phyloP scores from a whole-genome alignment of 306 rosid species.

The Trifolium repens region DNA sequence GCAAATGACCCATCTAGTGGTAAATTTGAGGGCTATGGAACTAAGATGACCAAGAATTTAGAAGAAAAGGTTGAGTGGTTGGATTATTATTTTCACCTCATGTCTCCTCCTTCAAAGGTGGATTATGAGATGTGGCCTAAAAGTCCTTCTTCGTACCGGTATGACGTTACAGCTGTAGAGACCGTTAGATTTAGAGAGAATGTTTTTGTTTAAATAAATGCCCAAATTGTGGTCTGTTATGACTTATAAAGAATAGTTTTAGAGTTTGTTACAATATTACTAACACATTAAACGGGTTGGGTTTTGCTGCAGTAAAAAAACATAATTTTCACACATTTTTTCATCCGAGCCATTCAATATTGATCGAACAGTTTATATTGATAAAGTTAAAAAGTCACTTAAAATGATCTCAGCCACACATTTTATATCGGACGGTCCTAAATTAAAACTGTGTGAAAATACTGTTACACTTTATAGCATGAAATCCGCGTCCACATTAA shows the following conservation, averaged over 20 bases:
- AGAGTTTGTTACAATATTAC: not conserved
- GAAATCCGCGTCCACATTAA: not conserved
- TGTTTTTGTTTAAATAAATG: too few species aligned
- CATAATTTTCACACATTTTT: too few species aligned
- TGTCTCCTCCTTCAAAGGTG: conserved; percentile 59
- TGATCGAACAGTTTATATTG: too few species aligned
- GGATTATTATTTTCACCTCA: conserved; percentile 66
- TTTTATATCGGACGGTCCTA: too few species aligned
- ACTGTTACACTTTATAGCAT: too few species aligned
- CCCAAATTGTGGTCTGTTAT: too few species aligned
- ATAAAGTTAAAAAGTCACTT: too few species aligned
- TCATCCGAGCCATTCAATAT: too few species aligned
- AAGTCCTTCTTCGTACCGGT: conserved; percentile 60
- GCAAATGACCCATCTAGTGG: conserved; percentile 65
- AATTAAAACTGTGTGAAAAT: too few species aligned
- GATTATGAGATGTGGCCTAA: conserved; percentile 57
- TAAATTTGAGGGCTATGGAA: conserved; percentile 67
- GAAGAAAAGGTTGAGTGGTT: conserved; percentile 73
- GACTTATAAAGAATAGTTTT: not conserved
- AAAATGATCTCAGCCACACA: too few species aligned
- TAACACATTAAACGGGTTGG: not conserved
- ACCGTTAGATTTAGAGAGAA: not conserved
- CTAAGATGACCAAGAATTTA: conserved; percentile 62
- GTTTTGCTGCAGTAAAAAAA: too few species aligned
- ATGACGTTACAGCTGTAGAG: not conserved